Evolutionary conservation across 768 basidiomycete species (phyloP), one percentile per base, ranked within the genome.

Genomic region (Mycena epipterygia): DNA sequence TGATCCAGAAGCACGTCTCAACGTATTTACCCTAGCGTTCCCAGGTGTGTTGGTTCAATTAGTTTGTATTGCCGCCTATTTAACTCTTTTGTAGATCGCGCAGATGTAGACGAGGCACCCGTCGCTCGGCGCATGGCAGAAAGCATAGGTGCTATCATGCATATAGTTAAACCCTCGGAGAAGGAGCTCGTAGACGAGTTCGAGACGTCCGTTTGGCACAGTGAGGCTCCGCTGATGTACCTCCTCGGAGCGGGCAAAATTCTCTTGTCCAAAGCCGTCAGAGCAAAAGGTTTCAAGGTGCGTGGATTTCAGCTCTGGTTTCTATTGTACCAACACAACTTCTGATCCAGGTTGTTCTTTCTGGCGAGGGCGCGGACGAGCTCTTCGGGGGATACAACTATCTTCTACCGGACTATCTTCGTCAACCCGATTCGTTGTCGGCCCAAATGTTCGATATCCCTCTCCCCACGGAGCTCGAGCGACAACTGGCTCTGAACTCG

Each of bases 21-120:
- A 52, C 25, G 62, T 53, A 23, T 64, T 64, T 46, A 64, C 62
- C 25, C 62, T 64, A 8, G 62, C 62, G 12, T 64, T 64, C 35
- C 57, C 57, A 42, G 57, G 57, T 58, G 19, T 17, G 27, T 21
- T 44, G 27, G 9, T 19, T 29, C 23, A 5, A 13, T 30, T 6
- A 12, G 27, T 1, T 21, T 3, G 42, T 8, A 0, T 35, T n/a
- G 9, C 9, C n/a, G 23, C 19, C 23, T 41, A n/a, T 21, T 16
- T 27, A 27, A 44, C 19, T 29, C 11, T 30, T 29, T 30, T 42
- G 1, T 11, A 58, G 57, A 58, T 42, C 57, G 57, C 41, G 39
- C 23, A 17, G 57, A 58, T 42, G 57, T 58, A 9, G 63, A 64
- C 23, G 63, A 64, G 41, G 48, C 63, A 9, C 63, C 63, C 16